Evolutionary conservation across 331 rosid genomes (phyloP).

Genomic region (Arachis monticola): DNA sequence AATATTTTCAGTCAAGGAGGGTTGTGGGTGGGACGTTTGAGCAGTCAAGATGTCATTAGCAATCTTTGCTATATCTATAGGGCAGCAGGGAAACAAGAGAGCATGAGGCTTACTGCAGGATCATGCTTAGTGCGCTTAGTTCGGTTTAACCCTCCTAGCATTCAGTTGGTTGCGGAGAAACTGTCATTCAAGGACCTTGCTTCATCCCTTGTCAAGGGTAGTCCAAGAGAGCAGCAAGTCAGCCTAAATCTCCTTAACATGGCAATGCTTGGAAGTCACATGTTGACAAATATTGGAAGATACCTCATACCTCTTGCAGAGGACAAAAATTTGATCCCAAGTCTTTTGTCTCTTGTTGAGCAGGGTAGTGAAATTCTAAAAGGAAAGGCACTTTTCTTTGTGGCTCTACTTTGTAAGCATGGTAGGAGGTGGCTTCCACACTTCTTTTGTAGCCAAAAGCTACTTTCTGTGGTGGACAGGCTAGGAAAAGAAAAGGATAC

Average conservation of each 20-base stretch:
- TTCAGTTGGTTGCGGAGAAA: constrained; percentile 76
- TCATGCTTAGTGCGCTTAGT: constrained; percentile 95
- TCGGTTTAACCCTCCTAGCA: constrained; percentile 82
- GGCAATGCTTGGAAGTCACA: constrained; percentile 91
- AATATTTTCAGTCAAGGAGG: constrained; percentile 96
- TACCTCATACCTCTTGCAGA: constrained; percentile 73
- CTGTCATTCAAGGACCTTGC: constrained; percentile 88
- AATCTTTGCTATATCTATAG: constrained; percentile 86
- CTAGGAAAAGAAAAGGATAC: constrained; percentile 86
- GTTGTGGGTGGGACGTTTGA: constrained; percentile 83
- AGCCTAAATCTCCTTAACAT: constrained; percentile 86
- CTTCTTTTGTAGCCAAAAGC: constrained; percentile 82
- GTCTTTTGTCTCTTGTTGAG: constrained; percentile 78
- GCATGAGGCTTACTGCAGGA: constrained; percentile 95
- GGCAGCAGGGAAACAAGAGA: constrained; percentile 94
- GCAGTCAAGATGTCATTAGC: constrained; percentile 78
- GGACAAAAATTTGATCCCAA: constrained; percentile 85
- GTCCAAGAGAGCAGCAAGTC: constrained; percentile 92
- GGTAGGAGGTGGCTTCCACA: constrained; percentile 95
- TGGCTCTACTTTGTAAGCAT: constrained; percentile 86
- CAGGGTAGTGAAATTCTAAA: constrained; percentile 92
- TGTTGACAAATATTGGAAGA: constrained; percentile 73
- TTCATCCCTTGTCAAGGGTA: constrained; percentile 79
- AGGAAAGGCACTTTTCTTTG: constrained; percentile 84
- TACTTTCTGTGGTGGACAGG: constrained; percentile 88